A percentile compares a stretch with the other conserved stretches of the same genome.
These are phyloP conservation scores for Russula olivacea DNA, from an alignment of 768 basidiomycete genomes.

Conservation along the genomic window DNA sequence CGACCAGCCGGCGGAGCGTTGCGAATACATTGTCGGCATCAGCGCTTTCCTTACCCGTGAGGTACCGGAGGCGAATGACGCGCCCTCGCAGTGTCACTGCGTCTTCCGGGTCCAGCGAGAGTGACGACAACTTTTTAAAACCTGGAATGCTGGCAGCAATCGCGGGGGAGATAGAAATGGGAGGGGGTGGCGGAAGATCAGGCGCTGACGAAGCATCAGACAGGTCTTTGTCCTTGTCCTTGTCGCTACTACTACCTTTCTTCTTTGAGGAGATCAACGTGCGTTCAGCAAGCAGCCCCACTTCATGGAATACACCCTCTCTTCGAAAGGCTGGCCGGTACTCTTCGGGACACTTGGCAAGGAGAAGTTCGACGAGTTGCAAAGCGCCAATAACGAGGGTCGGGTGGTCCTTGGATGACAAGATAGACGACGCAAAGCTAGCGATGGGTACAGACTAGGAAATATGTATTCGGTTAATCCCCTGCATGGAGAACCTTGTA, in stretches of 20 bases:
- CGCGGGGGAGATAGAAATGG: slow-evolving; percentile 38
- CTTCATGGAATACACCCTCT: slow-evolving; percentile 95
- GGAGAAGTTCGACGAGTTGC: slow-evolving; percentile 87
- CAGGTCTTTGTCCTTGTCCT: slow-evolving; percentile 42
- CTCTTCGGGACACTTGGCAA: slow-evolving; percentile 74
- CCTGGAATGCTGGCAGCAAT: slow-evolving; percentile 46
- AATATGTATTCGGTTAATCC: slow-evolving; percentile 12
- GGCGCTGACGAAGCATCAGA: slow-evolving; percentile 37
- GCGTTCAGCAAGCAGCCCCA: slow-evolving; percentile 69
- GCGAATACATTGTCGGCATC: slow-evolving; percentile 60
- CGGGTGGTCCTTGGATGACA: slow-evolving; percentile 89
- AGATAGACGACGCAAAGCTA: slow-evolving; percentile 88
- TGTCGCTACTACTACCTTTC: slow-evolving; percentile 42
- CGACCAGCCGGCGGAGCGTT: slow-evolving; percentile 58
- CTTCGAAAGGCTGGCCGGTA: slow-evolving; percentile 88
- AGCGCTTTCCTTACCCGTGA: slow-evolving; percentile 49
- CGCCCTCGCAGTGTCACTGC: slow-evolving; percentile 88
- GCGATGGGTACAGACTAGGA: slow-evolving; percentile 86
- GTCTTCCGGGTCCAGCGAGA: slow-evolving; percentile 79
- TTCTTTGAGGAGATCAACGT: slow-evolving; percentile 49
- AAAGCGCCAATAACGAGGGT: slow-evolving; percentile 81
- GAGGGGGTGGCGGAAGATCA: slow-evolving; percentile 33
- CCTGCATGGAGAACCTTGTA: neutral
- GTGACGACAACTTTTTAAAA: slow-evolving; percentile 63
- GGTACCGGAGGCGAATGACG: slow-evolving; percentile 79